Evolutionary conservation across 768 basidiomycete species (phyloP), one percentile per base, ranked within the genome.

Genomic region (Pulveroboletus sp.): DNA sequence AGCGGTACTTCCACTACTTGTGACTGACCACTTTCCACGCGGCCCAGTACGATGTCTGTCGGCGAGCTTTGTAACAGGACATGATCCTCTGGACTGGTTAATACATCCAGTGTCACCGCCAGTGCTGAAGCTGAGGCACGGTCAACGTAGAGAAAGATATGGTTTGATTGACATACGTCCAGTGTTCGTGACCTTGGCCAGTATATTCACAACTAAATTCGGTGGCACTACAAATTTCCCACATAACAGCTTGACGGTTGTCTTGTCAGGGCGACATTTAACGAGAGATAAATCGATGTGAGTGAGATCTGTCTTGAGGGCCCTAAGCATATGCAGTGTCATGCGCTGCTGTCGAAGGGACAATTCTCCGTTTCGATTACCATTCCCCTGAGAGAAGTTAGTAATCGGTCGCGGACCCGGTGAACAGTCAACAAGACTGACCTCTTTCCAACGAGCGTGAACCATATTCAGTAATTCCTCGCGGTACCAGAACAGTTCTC

Each of bases 401-500:
- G 36, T 45, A 11, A 57, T 14, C 20, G 11, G 31, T 29, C 24
- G 7, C 3, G n/a, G 19, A 31, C 12, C 21, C 12, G 16, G 17
- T 32, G 19, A 38, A 17, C 12, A 20, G 6, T 29, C 6, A 25
- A 29, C 17, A 50, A 44, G 32, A 27, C 45, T 50, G 50, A 92
- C 94, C 80, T 98, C 97, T 61, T 78, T 78, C 97, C 97, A 99
- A 16, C 72, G 74, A 10, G 86, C 86, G 12, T 70, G 72, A 13
- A 97, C 64, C 42, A 71, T 68, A 39, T 80, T 80, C 59, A 98
- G 79, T 10, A 99, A 69, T 53, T 86, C 83, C 65, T 99, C 94
- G 31, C 94, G 77, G 64, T 97, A 95, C 97, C 97, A 99, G 72
- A 98, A 99, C 14, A 94, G 64, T 62, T 93, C 89, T 33, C 83